phyloP scores from a whole-genome alignment of 129 eudicot genomes.

The Tanacetum coccineum region DNA sequence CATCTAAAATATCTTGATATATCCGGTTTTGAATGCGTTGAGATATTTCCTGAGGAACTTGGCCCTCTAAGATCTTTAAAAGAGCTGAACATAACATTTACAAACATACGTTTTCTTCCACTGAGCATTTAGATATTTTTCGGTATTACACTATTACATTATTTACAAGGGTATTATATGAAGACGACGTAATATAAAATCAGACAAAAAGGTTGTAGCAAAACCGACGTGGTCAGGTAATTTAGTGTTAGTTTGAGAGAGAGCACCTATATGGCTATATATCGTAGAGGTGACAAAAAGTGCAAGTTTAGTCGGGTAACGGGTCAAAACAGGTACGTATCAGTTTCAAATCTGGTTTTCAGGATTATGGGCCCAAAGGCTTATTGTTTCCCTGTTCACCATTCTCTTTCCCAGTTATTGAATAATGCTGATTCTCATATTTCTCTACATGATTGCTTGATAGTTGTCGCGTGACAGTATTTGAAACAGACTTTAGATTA shows the following conservation, averaged over 20 bases:
- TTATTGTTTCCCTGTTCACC: conserved; percentile 27
- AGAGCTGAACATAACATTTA: not conserved
- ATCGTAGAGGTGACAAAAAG: too few relatives aligned
- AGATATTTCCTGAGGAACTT: conserved; percentile 11
- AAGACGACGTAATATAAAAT: too few relatives aligned
- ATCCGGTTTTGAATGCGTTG: not conserved
- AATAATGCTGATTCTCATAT: conserved; percentile 12
- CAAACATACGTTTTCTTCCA: not conserved
- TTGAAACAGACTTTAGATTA: conserved; percentile 10
- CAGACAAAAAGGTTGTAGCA: too few relatives aligned
- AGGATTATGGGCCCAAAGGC: conserved; percentile 30
- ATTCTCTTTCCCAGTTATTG: conserved; percentile 8
- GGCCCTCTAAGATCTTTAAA: not conserved
- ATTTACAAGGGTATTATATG: too few relatives aligned
- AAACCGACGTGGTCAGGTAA: too few relatives aligned
- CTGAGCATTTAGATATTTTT: conserved; percentile 3
- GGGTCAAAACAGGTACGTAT: too few relatives aligned
- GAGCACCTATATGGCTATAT: too few relatives aligned
- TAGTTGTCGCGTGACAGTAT: conserved; percentile 7
- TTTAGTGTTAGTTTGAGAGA: too few relatives aligned
- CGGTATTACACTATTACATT: too few relatives aligned
- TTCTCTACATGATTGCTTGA: conserved; percentile 20
- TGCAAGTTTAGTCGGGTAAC: too few relatives aligned
- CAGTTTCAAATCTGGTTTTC: too few relatives aligned
- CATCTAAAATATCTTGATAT: not conserved